Evolutionary conservation across 805 yeast genomes (phyloP), one percentile per base, ranked within the genome.

Genomic region (Myxozyma neotropica): DNA sequence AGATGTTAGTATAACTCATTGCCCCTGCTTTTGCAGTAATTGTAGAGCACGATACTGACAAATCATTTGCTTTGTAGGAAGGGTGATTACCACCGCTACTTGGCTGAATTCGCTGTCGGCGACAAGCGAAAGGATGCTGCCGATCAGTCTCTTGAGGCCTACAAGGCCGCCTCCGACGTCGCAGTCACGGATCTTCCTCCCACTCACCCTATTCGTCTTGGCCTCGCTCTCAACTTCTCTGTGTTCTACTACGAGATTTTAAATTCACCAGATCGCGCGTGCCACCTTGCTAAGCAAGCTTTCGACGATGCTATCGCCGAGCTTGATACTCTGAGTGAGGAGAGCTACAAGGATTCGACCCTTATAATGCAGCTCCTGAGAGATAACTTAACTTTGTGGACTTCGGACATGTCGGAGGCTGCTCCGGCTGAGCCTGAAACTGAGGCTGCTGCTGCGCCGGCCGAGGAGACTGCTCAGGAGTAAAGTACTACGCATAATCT

Each of bases 221-320:
- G 99, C 71, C 85, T 93, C 77, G 99, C 99, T 65, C 85, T 93
- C 77, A 93, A 93, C 80, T 93, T 94, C 82, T 90, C 97, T 57
- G 99, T 93, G 63, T 93, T 93, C 81, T 94, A 93, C 84, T 93
- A 93, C 75, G 99, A 93, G 82, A 95, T 94, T 74, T 88, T 92
- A 78, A 92, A 93, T 79, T 89, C 97, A 61, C 98, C 99, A 71
- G 97, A 93, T 77, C 89, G 96, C 78, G 99, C 99, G 70, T 93
- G 99, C 78, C 96, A 92, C 77, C 85, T 93, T 77, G 99, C 99
- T 72, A 94, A 93, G 79, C 97, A 93, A 80, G 98, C 99, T 40
- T 93, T 94, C 71, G 99, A 93, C 78, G 98, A 93, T 74, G 99
- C 99, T 67, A 95, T 93, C 75, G 97, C 99, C 67, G 98, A 94